Conservation (phyloP, 345 rosid genomes). For the Capsella bursapastoris region DNA sequence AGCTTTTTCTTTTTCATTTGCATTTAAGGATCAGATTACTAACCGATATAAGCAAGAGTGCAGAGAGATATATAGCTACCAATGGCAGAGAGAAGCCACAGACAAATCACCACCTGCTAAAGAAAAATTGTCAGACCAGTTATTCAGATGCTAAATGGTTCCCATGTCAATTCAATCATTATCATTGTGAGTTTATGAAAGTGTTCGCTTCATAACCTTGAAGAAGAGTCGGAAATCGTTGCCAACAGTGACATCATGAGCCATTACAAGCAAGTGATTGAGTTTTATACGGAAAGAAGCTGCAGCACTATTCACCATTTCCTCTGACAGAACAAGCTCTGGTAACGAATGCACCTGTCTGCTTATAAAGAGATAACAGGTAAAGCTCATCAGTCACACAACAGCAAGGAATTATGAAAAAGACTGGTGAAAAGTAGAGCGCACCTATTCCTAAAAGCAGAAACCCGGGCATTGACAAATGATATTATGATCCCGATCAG, state of each 20-base stretch:
- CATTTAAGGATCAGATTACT: slow-evolving; percentile 32
- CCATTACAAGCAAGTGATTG: slow-evolving; percentile 78
- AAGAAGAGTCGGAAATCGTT: slow-evolving; percentile 81
- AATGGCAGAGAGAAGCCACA: slow-evolving; percentile 85
- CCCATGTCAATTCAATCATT: neutral
- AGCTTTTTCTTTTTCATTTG: neutral
- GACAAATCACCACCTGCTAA: slow-evolving; percentile 80
- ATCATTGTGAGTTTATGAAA: slow-evolving; percentile 18
- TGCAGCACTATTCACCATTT: slow-evolving; percentile 80
- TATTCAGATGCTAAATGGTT: slow-evolving; percentile 10
- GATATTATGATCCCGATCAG: slow-evolving; percentile 60
- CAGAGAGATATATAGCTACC: slow-evolving; percentile 85
- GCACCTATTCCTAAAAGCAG: slow-evolving; percentile 66
- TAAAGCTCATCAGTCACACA: neutral
- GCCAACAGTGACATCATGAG: slow-evolving; percentile 85
- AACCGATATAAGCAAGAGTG: slow-evolving; percentile 88
- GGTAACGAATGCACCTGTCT: slow-evolving; percentile 55
- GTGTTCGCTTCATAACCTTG: slow-evolving; percentile 52
- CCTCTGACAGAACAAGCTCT: slow-evolving; percentile 83
- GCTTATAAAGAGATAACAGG: slow-evolving; percentile 12
- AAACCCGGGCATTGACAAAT: slow-evolving; percentile 63
- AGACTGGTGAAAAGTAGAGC: neutral
- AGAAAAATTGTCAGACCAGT: slow-evolving; percentile 18
- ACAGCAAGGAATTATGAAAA: slow-evolving; percentile 2
- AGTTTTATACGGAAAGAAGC: slow-evolving; percentile 81